These are phyloP conservation scores for Arthrinium phaeospermum DNA, from an alignment of 2,329 filamentous ascomycete species.

Conservation along the genomic window DNA sequence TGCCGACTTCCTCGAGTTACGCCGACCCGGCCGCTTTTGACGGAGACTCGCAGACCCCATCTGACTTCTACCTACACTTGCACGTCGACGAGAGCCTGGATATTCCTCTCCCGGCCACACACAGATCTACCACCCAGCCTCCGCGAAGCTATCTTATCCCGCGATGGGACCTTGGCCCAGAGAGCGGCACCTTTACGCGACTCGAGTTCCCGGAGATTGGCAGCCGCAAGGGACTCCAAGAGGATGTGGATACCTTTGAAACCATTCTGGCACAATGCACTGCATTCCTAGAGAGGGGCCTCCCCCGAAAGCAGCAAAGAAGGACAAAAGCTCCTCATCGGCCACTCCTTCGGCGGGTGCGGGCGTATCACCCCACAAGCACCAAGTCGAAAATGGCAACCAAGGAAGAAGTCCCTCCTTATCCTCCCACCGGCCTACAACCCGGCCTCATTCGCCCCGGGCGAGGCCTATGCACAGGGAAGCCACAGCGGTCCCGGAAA, in stretches of 20 bases:
- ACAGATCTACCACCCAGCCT: constrained; percentile 93
- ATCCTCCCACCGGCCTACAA: constrained; percentile 68
- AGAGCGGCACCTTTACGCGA: constrained; percentile 87
- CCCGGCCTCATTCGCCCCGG: constrained; percentile 78
- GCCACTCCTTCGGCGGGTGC: constrained; percentile 30
- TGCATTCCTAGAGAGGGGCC: constrained; percentile 85
- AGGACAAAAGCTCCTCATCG: constrained; percentile 26
- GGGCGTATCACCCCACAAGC: constrained; percentile 34
- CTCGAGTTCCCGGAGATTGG: constrained; percentile 86
- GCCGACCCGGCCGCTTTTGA: constrained; percentile 60
- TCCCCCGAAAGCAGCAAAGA: constrained; percentile 55
- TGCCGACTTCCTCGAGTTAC: constrained; percentile 82
- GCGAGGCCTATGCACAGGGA: constrained; percentile 75
- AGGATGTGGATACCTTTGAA: constrained; percentile 95
- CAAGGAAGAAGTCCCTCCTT: constrained; percentile 46
- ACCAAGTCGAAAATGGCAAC: constrained; percentile 49
- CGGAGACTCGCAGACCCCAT: constrained; percentile 63
- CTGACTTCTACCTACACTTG: constrained; percentile 97
- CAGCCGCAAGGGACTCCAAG: constrained; percentile 75
- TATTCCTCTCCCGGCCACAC: constrained; percentile 90
- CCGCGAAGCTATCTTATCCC: constrained; percentile 93
- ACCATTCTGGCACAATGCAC: constrained; percentile 98
- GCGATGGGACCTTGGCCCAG: constrained; percentile 89
- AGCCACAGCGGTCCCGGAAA: constrained; percentile 59
- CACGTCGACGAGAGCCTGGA: constrained; percentile 74